Base-by-base conservation (phyloP, 2,329 filamentous ascomycete genomes). In the Stemphylium lycopersici region DNA sequence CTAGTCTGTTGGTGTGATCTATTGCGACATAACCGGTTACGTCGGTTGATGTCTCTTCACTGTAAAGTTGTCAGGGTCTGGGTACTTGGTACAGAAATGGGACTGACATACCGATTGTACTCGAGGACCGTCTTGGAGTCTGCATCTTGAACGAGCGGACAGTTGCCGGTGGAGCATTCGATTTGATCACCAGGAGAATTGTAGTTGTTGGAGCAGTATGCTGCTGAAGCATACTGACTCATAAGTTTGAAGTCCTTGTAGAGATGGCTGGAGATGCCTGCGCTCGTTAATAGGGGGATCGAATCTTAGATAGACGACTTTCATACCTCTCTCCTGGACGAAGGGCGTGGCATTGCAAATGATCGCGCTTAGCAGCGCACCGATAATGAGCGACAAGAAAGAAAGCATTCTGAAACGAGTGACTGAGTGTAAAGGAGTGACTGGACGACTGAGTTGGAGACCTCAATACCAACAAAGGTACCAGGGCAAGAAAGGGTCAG, bases 151-250 rank as follows among this genome's bases (percentile, higher is more conserved):
- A 84, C 80, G 0, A 74, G 62, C 1, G 81, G 80, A 56, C 82
- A 84, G 48, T 78, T 81, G 4, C 73, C 77, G 6, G 69, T 63
- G 59, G 62, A 79, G 59, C 82, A 84, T 10, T 68, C 70, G 18
- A 83, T 58, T 29, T 71, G 72, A 20, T 76, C 70, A 22, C 75
- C 76, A 0, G 76, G 52, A 3, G 77, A 76, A 34, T 79, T 65
- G 62, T 77, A 73, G 61, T 84, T 83, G 51, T 61, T 69, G 4
- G 74, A 58, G 64, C 82, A 84, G 63, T 84, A 84, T n/a, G 81
- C 75, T 11, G 82, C 81, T 0, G 80, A 80, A 8, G 81, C 74
- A 66, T 81, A 84, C 56, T 84, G 69, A 8, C 62, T 62, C 68
- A 74, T 73, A 24, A 74, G 45, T 15, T 65, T 64, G 44, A 74